Conservation (phyloP, 2,329 filamentous ascomycete species). For the Colletotrichum sp. region DNA sequence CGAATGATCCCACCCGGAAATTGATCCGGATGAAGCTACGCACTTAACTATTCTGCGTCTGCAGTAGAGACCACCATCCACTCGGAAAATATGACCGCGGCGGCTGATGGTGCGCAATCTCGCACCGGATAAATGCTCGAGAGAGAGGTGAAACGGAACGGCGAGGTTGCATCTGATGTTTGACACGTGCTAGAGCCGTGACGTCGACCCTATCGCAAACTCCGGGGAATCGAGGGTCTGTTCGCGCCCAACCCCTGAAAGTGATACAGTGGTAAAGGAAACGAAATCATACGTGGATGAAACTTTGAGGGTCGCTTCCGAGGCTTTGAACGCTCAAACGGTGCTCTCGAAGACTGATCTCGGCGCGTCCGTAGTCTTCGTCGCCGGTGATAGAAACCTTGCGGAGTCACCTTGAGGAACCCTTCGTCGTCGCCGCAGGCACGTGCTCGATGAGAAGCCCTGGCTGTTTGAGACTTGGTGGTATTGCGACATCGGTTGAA, state of each 20-base stretch:
- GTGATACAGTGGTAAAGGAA: not conserved
- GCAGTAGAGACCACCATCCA: not conserved
- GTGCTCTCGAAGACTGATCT: not conserved
- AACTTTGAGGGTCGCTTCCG: not conserved
- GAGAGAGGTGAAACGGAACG: not conserved
- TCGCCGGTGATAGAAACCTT: not conserved
- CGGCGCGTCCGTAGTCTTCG: not conserved
- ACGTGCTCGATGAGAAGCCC: not conserved
- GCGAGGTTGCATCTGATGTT: slow-evolving; percentile 8
- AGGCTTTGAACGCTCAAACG: not conserved
- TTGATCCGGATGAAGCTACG: not conserved
- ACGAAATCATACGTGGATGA: not conserved
- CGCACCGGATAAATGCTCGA: not conserved
- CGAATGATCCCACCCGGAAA: not conserved
- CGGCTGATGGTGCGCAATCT: not conserved
- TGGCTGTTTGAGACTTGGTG: not conserved
- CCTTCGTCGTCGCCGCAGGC: not conserved
- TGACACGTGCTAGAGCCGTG: slow-evolving; percentile 9
- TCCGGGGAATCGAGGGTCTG: slow-evolving; percentile 6
- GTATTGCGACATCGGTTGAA: slow-evolving; percentile 13
- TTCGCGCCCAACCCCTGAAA: slow-evolving; percentile 1
- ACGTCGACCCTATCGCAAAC: not conserved
- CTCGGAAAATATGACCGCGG: not conserved
- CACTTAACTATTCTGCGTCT: not conserved
- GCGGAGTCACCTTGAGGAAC: not conserved